Base-by-base conservation (phyloP, 192 early-diverging fungal genomes). In the Coemansia aciculifera region DNA sequence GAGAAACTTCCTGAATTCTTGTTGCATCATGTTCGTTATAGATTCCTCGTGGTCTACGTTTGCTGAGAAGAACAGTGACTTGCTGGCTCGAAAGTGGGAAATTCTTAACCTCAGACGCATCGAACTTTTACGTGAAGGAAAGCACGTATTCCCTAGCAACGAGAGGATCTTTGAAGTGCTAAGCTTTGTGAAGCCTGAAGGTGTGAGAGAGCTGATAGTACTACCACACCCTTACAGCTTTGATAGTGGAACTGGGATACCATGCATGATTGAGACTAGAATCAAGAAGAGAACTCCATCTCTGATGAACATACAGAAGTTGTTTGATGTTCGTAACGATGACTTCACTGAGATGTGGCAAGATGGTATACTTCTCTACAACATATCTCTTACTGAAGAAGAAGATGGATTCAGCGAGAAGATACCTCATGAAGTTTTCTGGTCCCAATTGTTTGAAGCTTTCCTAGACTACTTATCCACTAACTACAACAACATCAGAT, bases 401-500 rank as follows among this genome's bases (percentile, higher is more conserved):
- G 65, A 66, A 59, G 48, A 36, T 5, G 51, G 37, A 8, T 39
- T 27, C 36, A 19, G 37, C 0, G 31, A 42, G 11, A 66, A 66
- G 37, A 66, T 66, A 57, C 52, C 65, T 42, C 65, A 66, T 42
- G 65, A 66, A 24, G 8, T 66, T 37, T 66, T 66, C 37, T 66
- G 65, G 65, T 66, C 65, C 0, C 31, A 36, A 8, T 29, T 66
- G 23, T 66, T 66, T 39, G 65, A 66, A 24, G 37, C 43, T 0
- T 59, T 56, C 23, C 15, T 66, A 8, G 52, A 66, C 15, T 66
- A 57, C 23, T 12, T 66, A 11, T 66, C 43, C n/a, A 29, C 12
- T 3, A 64, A 64, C 13, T 32, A 43, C 19, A 31, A 32, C 5
- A 27, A 34, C 27, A 48, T 64, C 32, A 64, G 31, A 4, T 64